Conservation (phyloP, 2,329 filamentous ascomycete genomes). For the Akanthomyces dipterigenus region DNA sequence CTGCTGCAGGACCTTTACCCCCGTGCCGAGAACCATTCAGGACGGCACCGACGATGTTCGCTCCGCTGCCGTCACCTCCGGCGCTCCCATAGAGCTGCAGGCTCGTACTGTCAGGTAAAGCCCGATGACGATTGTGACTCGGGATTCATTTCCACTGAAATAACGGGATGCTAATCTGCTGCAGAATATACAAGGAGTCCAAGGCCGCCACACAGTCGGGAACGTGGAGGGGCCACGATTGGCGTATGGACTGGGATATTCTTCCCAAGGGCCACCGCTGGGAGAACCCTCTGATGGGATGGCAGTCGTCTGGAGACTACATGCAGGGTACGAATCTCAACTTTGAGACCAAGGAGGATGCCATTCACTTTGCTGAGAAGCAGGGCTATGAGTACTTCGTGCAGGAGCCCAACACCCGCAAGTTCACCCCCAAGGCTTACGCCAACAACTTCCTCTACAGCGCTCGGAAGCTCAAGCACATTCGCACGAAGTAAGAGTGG, state of each 20-base stretch:
- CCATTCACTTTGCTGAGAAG: conserved; percentile 92
- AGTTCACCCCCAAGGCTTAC: conserved; percentile 85
- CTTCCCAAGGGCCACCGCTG: conserved; percentile 87
- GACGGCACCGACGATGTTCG: conserved; percentile 80
- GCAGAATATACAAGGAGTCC: conserved; percentile 81
- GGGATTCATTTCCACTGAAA: not conserved
- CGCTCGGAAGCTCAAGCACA: conserved; percentile 78
- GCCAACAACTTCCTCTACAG: conserved; percentile 93
- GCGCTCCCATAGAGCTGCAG: conserved; percentile 89
- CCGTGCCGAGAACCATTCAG: conserved; percentile 82
- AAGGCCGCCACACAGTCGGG: conserved; percentile 98
- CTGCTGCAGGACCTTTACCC: conserved; percentile 69
- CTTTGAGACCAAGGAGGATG: conserved; percentile 91
- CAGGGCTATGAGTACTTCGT: conserved; percentile 99
- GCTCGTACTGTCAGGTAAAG: conserved; percentile 88
- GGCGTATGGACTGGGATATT: conserved; percentile 99
- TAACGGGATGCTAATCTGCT: not conserved
- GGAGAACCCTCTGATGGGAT: conserved; percentile 98
- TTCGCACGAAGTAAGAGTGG: conserved; percentile 64
- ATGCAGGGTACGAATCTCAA: conserved; percentile 91
- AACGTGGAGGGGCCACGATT: conserved; percentile 73
- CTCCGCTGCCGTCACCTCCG: conserved; percentile 80
- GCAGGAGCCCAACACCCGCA: conserved; percentile 87
- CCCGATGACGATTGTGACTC: not conserved
- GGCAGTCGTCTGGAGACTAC: conserved; percentile 90